Conservation (phyloP, 495 filamentous ascomycete genomes). For the Neurospora sp. region DNA sequence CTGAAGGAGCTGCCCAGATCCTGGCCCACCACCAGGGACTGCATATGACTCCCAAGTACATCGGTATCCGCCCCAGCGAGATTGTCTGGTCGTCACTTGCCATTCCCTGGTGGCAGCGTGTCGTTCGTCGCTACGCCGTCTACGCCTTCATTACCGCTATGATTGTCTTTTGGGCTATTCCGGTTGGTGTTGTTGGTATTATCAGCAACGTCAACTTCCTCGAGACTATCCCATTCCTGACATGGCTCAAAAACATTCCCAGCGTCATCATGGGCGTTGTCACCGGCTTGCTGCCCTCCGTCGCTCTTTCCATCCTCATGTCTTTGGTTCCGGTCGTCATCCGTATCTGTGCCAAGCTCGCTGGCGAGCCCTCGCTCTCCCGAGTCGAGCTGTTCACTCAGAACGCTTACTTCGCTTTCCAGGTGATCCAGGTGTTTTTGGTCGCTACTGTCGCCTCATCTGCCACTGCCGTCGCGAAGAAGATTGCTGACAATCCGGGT, state of each 20-base stretch:
- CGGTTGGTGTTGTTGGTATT: slow-evolving; percentile 72
- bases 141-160: slow-evolving; percentile 61
- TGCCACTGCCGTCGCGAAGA: slow-evolving; percentile 52
- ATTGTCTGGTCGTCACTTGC: slow-evolving; percentile 82
- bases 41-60: slow-evolving; percentile 86
- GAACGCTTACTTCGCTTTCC: slow-evolving; percentile 78
- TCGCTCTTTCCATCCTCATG: slow-evolving; percentile 79
- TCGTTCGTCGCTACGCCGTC: slow-evolving; percentile 61
- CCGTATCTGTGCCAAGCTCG: slow-evolving; percentile 59
- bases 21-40: slow-evolving; percentile 82
- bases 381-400: slow-evolving; percentile 69
- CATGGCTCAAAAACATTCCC: slow-evolving; percentile 68
- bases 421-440: slow-evolving; percentile 87
- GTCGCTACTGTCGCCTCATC: slow-evolving; percentile 71
- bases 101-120: slow-evolving; percentile 80
- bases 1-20: slow-evolving; percentile 77
- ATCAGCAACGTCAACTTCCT: slow-evolving; percentile 79
- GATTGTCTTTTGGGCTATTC: slow-evolving; percentile 95
- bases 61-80: slow-evolving; percentile 75
- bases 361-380: slow-evolving; percentile 61
- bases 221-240: slow-evolving; percentile 51
- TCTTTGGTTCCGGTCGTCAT: slow-evolving; percentile 81
- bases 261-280: slow-evolving; percentile 64
- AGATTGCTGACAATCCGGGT: slow-evolving; percentile 55
- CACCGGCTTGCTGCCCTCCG: slow-evolving; percentile 70